Evolutionary conservation across 2,329 filamentous ascomycete genomes (phyloP), one percentile per base, ranked within the genome.

Genomic region (Fusarium oxysporum): DNA sequence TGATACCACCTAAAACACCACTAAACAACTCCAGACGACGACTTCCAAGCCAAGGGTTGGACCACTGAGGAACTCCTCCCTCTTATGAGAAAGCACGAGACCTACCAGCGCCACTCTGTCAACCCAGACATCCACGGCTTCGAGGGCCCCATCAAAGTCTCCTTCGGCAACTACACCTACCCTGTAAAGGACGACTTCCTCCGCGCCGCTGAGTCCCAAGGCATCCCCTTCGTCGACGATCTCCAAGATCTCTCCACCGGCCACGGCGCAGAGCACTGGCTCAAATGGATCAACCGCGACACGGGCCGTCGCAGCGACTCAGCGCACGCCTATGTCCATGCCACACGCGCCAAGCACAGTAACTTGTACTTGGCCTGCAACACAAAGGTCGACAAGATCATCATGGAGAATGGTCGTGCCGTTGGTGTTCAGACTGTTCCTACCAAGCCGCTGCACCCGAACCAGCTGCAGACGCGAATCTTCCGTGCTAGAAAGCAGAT

Each of bases 181-280:
- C 93, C 93, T 3, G 91, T 95, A 81, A 94, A 92, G 86, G 91
- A 95, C 57, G 93, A 96, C 81, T 95, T 95, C 85, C 84, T 95
- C 41, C 86, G 92, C 25, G 92, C 92, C 21, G 85, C 89, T 6
- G 92, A 94, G 77, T 91, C 91, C 1, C 92, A 94, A 78, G 92
- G 90, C 25, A 94, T 95, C 65, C 93, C 83, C 1, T 86, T 89
- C 17, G 93, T 93, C 17, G 92, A 95, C 78, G 93, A 95, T 78
- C 85, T 94, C 7, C 91, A 95, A 79, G 93, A 95, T 76, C 83
- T 95, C 58, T 84, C 83, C 33, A 93, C 91, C 2, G 91, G 83
- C 19, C 89, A 91, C 66, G 93, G 93, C 70, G 93, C 92, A 50
- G 92, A 95, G 82, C 92, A 95, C 73, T 95, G 93, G 93, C 84